These are phyloP conservation scores for Phycomyces nitens DNA, from an alignment of 192 early-diverging fungal species.

Conservation along the genomic window DNA sequence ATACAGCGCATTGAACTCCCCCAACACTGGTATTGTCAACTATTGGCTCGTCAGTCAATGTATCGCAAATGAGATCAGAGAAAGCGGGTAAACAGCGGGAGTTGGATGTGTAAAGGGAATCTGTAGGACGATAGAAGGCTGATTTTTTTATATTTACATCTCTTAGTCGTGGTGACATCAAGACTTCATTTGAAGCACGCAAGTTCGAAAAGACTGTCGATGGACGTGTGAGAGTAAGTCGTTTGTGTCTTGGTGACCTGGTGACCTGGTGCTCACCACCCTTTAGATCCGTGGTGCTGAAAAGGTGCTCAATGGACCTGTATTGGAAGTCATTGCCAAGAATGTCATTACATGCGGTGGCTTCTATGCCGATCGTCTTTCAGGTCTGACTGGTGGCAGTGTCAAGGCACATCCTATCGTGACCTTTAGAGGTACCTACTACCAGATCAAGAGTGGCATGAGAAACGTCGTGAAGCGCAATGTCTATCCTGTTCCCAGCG, in stretches of 20 bases:
- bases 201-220: slow-evolving; percentile 27
- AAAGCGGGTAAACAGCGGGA: slow-evolving; percentile 23
- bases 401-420: slow-evolving; percentile 12
- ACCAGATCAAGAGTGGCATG: slow-evolving; percentile 33
- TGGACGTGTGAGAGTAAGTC: slow-evolving; percentile 20
- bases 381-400: slow-evolving; percentile 27
- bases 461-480: slow-evolving; percentile 30
- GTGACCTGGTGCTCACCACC: background rate
- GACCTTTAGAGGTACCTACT: slow-evolving; percentile 34
- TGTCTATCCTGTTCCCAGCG: slow-evolving; percentile 36
- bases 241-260: background rate
- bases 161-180: slow-evolving; percentile 33
- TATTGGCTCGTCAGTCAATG: slow-evolving; percentile 30
- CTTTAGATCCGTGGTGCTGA: slow-evolving; percentile 26
- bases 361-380: slow-evolving; percentile 30
- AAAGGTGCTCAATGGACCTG: slow-evolving; percentile 22
- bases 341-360: slow-evolving; percentile 36
- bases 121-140: background rate
- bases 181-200: slow-evolving; percentile 31
- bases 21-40: slow-evolving; percentile 35
- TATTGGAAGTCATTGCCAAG: slow-evolving; percentile 11
- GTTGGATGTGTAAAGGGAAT: too few relatives aligned
- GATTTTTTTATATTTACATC: background rate
- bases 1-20: slow-evolving; percentile 33
- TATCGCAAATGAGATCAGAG: slow-evolving; percentile 26